Evolutionary conservation across 495 filamentous ascomycete species (phyloP).

Genomic region (Talaromyces thailandensis): DNA sequence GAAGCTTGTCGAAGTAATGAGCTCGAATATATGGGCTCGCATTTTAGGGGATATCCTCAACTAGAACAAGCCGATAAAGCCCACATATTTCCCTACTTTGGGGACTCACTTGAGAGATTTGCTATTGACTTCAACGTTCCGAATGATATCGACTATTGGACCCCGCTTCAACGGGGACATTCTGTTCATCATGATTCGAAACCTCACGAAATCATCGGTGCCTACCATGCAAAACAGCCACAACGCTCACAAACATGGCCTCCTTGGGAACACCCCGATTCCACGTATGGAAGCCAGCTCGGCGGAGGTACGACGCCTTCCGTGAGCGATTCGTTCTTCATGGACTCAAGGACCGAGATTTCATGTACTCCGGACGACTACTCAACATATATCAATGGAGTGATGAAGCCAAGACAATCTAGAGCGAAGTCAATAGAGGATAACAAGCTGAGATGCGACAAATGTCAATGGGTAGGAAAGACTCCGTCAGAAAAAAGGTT

Average conservation of each 20-base stretch:
- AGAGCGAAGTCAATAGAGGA: background rate
- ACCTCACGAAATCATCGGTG: no score
- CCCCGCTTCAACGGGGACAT: background rate
- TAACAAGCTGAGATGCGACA: conserved; percentile 19
- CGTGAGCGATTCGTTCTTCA: background rate
- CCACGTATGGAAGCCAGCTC: background rate
- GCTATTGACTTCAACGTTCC: background rate
- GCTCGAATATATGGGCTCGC: background rate
- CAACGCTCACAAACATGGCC: background rate
- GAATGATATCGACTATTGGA: background rate
- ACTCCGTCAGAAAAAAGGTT: conserved; percentile 3
- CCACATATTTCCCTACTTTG: background rate
- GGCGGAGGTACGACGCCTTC: background rate
- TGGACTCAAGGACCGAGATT: background rate
- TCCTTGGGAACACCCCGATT: background rate
- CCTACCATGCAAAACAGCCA: background rate
- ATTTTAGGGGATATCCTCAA: background rate
- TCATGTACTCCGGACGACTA: background rate
- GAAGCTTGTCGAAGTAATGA: background rate
- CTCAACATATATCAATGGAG: background rate
- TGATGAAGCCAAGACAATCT: background rate
- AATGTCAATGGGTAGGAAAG: conserved; percentile 11
- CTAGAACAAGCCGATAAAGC: background rate
- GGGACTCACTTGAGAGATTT: background rate
- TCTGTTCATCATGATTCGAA: background rate